Evolutionary conservation across 257 asterid species (phyloP).

Genomic region (Nicotiana tabacum): DNA sequence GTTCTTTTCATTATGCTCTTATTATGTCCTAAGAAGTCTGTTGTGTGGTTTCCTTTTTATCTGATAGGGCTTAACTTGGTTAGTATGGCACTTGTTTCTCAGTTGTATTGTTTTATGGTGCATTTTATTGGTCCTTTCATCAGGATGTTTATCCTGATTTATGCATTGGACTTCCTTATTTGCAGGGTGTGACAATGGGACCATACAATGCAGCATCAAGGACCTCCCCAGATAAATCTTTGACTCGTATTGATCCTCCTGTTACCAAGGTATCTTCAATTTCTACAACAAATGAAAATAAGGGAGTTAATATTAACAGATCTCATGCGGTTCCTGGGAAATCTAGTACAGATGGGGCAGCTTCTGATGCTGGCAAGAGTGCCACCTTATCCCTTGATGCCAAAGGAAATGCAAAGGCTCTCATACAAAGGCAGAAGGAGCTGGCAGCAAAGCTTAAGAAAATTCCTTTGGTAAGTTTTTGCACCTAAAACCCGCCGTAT

Average conservation of each 20-base stretch:
- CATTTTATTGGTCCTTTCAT: background rate
- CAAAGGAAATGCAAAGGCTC: constrained; percentile 73
- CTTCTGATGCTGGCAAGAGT: constrained; percentile 67
- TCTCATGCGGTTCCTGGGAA: constrained; percentile 99
- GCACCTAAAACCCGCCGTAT: background rate
- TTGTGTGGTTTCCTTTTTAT: background rate
- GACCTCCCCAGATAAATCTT: constrained; percentile 30
- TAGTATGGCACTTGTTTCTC: background rate
- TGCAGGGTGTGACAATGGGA: constrained; percentile 61
- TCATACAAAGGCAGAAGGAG: constrained; percentile 77
- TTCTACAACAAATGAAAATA: constrained; percentile 95
- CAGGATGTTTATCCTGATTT: background rate
- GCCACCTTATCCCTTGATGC: constrained; percentile 76
- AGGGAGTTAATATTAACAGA: constrained; percentile 96
- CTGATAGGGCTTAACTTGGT: background rate
- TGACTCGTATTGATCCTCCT: constrained; percentile 43
- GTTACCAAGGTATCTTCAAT: constrained; percentile 90
- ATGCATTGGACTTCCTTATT: constrained; percentile 11
- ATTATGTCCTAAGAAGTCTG: background rate
- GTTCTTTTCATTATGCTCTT: background rate
- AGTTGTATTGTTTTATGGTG: background rate
- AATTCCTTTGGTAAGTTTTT: constrained; percentile 56
- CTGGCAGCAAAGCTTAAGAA: constrained; percentile 63
- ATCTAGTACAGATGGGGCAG: constrained; percentile 95
- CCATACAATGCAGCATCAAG: constrained; percentile 30